Evolutionary conservation across 2,329 filamentous ascomycete genomes (phyloP).

Genomic region (Ceratocystis cubensis): DNA sequence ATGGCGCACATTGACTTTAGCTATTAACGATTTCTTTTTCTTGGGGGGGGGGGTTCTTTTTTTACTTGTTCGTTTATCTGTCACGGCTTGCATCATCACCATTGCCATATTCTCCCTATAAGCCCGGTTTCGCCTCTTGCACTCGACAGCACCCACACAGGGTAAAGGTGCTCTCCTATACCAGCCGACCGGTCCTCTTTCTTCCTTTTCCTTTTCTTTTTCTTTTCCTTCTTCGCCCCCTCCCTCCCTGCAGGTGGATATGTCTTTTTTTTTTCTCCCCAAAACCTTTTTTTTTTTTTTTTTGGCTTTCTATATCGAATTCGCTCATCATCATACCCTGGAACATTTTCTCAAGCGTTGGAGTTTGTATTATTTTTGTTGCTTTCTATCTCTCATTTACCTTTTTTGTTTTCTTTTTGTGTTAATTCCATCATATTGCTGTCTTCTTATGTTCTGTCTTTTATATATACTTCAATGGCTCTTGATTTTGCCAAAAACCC

Average conservation of each 20-base stretch:
- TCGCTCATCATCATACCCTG: slow-evolving; percentile 16
- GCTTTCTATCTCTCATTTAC: not conserved
- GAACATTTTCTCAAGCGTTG: slow-evolving; percentile 12
- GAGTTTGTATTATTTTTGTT: not conserved
- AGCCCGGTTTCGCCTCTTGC: no score
- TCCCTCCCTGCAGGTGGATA: not conserved
- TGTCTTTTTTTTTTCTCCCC: not conserved
- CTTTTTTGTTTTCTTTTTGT: not conserved
- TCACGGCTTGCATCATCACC: not conserved
- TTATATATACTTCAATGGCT: not conserved
- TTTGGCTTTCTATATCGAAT: not conserved
- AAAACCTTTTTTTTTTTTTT: slow-evolving; percentile 5
- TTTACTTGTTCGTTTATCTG: slow-evolving; percentile 1
- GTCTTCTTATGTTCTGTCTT: not conserved
- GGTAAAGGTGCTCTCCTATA: not conserved
- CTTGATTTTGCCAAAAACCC: no score
- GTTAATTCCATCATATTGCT: not conserved
- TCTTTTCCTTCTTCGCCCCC: not conserved
- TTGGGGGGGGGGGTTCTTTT: not conserved
- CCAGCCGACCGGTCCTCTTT: not conserved
- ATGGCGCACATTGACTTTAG: slow-evolving; percentile 51
- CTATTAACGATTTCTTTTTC: slow-evolving; percentile 36
- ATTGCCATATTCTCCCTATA: not conserved
- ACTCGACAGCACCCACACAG: not conserved
- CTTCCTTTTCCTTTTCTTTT: not conserved